Conservation (phyloP, 208 protist species). For the Balamuthia mandrillaris region DNA sequence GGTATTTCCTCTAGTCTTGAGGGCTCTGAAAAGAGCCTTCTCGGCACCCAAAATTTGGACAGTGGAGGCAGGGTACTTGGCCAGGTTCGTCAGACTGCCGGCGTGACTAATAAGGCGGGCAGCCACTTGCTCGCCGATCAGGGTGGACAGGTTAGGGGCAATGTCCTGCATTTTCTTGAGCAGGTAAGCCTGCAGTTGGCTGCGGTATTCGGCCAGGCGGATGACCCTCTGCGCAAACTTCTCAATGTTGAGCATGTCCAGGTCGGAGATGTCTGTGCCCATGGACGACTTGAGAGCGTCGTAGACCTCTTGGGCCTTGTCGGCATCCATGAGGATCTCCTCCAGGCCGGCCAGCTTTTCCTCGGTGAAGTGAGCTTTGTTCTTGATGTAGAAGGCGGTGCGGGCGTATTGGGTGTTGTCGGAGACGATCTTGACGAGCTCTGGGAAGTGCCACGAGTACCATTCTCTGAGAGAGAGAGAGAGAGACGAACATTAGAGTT, state of each 20-base stretch:
- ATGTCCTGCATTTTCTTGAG: constrained; percentile 79
- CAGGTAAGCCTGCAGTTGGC: constrained; percentile 90
- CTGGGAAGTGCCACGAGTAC: constrained; percentile 99
- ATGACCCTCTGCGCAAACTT: constrained; percentile 90
- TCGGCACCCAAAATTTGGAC: constrained; percentile 99
- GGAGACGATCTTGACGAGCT: constrained; percentile 92
- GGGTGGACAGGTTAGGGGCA: constrained; percentile 93
- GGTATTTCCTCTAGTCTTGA: constrained; percentile 96
- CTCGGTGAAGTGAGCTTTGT: constrained; percentile 57
- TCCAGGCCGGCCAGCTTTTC: constrained; percentile 52
- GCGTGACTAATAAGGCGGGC: constrained; percentile 97
- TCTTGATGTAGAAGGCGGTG: constrained; percentile 83
- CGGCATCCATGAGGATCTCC: constrained; percentile 71
- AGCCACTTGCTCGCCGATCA: constrained; percentile 97
- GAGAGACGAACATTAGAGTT: too few relatives aligned
- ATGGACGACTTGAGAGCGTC: constrained; percentile 92
- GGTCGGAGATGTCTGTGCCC: constrained; percentile 90
- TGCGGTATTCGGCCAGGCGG: constrained; percentile 86
- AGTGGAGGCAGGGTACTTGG: constrained; percentile 98
- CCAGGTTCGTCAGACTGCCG: constrained; percentile 94
- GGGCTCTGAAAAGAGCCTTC: constrained; percentile 98
- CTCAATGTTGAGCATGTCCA: constrained; percentile 94
- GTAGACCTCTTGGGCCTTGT: constrained; percentile 71
- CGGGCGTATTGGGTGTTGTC: constrained; percentile 93
- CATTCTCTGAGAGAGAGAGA: constrained; percentile 91